These are phyloP conservation scores for Hypoxylon fragiforme DNA, from an alignment of 495 filamentous ascomycete genomes.

Conservation along the genomic window DNA sequence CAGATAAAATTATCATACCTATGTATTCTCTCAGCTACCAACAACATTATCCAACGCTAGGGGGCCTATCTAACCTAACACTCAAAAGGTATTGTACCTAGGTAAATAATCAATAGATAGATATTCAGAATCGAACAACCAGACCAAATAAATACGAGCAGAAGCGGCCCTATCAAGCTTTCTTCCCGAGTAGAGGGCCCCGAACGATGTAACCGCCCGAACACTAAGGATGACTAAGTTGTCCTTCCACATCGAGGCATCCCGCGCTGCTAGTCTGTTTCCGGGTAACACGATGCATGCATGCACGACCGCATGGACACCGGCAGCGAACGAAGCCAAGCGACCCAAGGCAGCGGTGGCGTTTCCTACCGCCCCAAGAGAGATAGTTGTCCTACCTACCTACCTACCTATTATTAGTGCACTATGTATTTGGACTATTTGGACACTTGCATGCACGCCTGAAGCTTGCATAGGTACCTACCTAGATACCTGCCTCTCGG, in stretches of 20 bases:
- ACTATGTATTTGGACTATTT: conserved; percentile 1
- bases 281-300: neutral
- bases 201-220: neutral
- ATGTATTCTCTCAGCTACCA: too few relatives aligned
- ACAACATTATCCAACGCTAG: too few relatives aligned
- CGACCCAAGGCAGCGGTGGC: neutral
- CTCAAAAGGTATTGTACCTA: too few relatives aligned
- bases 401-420: neutral
- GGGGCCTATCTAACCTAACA: too few relatives aligned
- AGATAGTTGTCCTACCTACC: neutral
- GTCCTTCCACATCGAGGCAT: neutral
- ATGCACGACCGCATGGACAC: neutral
- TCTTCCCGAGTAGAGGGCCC: neutral
- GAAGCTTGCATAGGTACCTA: too few relatives aligned
- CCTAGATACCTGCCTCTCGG: too few relatives aligned
- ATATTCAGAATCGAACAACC: neutral
- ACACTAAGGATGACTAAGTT: neutral
- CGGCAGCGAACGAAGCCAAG: too few relatives aligned
- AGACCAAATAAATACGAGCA: neutral
- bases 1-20: too few relatives aligned
- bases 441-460: neutral
- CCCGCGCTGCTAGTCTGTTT: neutral
- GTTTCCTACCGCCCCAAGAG: too few relatives aligned
- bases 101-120: too few relatives aligned
- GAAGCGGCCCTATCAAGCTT: too few relatives aligned